Evolutionary conservation across 345 rosid genomes (phyloP).

Genomic region (Populus davidiana): DNA sequence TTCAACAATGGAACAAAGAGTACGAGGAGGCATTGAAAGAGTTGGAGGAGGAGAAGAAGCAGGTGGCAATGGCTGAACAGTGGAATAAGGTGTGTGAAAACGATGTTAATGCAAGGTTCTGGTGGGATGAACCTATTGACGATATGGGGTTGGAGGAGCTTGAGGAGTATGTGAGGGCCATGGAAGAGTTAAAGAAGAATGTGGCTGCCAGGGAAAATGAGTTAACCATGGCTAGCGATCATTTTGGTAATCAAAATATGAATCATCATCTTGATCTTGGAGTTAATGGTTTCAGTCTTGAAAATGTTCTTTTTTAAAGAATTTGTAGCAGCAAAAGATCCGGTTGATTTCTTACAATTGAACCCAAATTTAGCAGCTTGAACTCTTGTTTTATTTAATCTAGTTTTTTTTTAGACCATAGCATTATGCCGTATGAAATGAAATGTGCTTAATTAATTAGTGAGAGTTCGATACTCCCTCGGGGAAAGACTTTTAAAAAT

Average conservation of each 20-base stretch:
- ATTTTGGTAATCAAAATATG: background rate
- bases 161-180: conserved; percentile 27
- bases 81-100: conserved; percentile 1
- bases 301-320: background rate
- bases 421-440: too few relatives aligned
- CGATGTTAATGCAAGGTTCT: conserved; percentile 14
- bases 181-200: conserved; percentile 30
- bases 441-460: too few relatives aligned
- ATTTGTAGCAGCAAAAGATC: too few relatives aligned
- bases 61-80: conserved; percentile 3
- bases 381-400: too few relatives aligned
- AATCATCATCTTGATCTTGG: too few relatives aligned
- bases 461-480: too few relatives aligned
- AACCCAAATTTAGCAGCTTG: too few relatives aligned
- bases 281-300: background rate
- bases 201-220: conserved; percentile 18
- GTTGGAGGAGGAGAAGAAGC: conserved; percentile 30
- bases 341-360: too few relatives aligned
- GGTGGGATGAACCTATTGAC: conserved; percentile 38
- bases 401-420: too few relatives aligned
- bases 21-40: conserved; percentile 16
- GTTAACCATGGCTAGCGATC: conserved; percentile 8
- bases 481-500: too few relatives aligned
- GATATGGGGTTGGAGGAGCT: conserved; percentile 32
- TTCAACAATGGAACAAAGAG: conserved; percentile 17